These are phyloP conservation scores for Fragaria ananassa DNA, from an alignment of 306 rosid species.

Conservation along the genomic window DNA sequence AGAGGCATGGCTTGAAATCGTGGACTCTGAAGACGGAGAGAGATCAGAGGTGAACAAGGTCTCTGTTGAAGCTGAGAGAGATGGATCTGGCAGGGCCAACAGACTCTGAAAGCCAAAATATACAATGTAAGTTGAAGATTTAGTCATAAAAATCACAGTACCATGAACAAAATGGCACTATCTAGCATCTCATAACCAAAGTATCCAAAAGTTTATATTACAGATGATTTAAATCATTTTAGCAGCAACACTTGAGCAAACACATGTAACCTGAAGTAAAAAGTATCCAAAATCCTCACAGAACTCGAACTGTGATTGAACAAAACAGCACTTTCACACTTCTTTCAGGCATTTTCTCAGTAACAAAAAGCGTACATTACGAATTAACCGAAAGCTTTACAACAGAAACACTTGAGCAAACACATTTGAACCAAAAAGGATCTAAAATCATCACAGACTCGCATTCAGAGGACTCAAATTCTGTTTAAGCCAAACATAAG, in stretches of 20 bases:
- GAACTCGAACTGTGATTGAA: not conserved
- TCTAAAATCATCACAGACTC: not conserved
- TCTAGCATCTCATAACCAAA: not conserved
- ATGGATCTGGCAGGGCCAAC: not conserved
- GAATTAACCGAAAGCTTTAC: not conserved
- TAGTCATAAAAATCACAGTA: not conserved
- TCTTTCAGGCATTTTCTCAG: not conserved
- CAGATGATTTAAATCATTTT: not conserved
- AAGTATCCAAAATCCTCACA: not conserved
- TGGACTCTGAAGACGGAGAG: slow-evolving; percentile 8
- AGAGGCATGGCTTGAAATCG: not conserved
- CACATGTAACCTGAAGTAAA: not conserved
- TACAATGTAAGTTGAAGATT: not conserved
- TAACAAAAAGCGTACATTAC: not conserved
- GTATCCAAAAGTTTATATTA: not conserved
- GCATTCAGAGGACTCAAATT: not conserved
- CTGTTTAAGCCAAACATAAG: not conserved
- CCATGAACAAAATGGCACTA: not conserved
- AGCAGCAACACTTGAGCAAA: not conserved
- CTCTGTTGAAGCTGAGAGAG: not conserved
- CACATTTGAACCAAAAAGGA: not conserved
- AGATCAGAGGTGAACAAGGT: slow-evolving; percentile 1
- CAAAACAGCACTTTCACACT: not conserved
- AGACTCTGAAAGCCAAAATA: slow-evolving; percentile 1
- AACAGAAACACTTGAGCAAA: not conserved